Percentiles rank a stretch among this genome's conserved stretches.
phyloP scores from a whole-genome alignment of 768 basidiomycete genomes.

The Tylopilus sp. region DNA sequence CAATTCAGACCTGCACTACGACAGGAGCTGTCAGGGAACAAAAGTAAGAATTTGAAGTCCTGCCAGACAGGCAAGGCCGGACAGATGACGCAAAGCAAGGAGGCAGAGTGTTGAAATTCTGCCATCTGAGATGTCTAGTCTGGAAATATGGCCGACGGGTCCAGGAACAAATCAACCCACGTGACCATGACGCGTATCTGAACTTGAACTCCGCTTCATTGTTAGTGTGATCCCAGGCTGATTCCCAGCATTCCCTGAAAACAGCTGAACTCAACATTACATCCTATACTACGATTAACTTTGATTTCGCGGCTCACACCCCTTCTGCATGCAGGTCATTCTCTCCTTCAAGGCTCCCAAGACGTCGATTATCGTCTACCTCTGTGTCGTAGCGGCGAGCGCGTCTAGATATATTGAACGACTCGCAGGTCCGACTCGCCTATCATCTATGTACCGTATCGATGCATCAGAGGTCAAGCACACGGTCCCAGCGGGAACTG shows the following conservation, averaged over 20 bases:
- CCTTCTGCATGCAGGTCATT: conserved; percentile 3
- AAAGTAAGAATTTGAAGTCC: too few relatives aligned
- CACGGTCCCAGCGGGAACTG: not conserved
- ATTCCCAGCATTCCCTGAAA: not conserved
- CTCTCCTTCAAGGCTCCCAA: conserved; percentile 4
- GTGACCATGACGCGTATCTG: not conserved
- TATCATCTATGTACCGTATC: conserved; percentile 8
- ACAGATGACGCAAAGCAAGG: too few relatives aligned
- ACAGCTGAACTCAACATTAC: not conserved
- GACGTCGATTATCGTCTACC: conserved; percentile 10
- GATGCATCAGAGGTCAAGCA: not conserved
- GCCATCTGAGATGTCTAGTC: too few relatives aligned
- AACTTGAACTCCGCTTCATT: too few relatives aligned
- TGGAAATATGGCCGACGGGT: too few relatives aligned
- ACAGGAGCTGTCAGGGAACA: too few relatives aligned
- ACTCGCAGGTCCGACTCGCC: not conserved
- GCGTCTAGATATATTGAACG: conserved; percentile 1
- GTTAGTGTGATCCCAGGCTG: too few relatives aligned
- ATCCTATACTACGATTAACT: too few relatives aligned
- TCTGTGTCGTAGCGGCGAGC: conserved; percentile 5
- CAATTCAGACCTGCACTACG: too few relatives aligned
- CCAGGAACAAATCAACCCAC: conserved; percentile 7
- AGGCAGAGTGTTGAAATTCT: too few relatives aligned
- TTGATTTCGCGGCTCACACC: not conserved
- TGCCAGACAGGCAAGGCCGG: too few relatives aligned